phyloP scores from a whole-genome alignment of 192 early-diverging fungal genomes.

The Coemansia asiatica region DNA sequence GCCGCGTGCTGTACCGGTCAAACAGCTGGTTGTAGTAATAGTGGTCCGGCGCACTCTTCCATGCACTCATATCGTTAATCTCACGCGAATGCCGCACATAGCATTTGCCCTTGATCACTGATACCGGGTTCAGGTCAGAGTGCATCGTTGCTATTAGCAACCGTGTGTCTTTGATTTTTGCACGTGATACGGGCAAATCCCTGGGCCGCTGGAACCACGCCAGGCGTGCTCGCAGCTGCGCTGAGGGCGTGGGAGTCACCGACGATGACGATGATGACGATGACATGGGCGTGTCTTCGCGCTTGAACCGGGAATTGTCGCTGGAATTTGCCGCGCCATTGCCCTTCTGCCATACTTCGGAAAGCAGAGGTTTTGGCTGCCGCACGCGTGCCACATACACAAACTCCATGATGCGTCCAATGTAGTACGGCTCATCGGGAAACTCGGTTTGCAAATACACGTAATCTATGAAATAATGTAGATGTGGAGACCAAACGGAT shows the following conservation, averaged over 20 bases:
- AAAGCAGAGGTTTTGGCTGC: conserved; percentile 46
- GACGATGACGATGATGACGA: conserved; percentile 26
- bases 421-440: conserved; percentile 71
- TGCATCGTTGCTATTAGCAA: conserved; percentile 85
- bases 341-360: conserved; percentile 2
- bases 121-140: conserved; percentile 79
- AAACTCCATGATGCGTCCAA: conserved; percentile 82
- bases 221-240: conserved; percentile 55
- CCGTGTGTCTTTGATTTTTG: conserved; percentile 67
- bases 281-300: conserved; percentile 21
- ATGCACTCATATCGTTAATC: conserved; percentile 35
- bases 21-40: conserved; percentile 90
- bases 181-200: conserved; percentile 64
- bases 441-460: conserved; percentile 74
- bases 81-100: conserved; percentile 61
- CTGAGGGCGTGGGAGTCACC: conserved; percentile 4
- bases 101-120: conserved; percentile 80
- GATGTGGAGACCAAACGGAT: background rate
- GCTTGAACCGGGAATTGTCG: background rate
- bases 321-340: background rate
- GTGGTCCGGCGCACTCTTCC: conserved; percentile 60
- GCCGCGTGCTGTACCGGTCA: conserved; percentile 83
- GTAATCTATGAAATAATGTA: conserved; percentile 59
- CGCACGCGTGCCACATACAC: conserved; percentile 51
- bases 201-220: conserved; percentile 77